Conservation (phyloP, 1,139 yeast genomes). For the Yamadazyma diddensiae region DNA sequence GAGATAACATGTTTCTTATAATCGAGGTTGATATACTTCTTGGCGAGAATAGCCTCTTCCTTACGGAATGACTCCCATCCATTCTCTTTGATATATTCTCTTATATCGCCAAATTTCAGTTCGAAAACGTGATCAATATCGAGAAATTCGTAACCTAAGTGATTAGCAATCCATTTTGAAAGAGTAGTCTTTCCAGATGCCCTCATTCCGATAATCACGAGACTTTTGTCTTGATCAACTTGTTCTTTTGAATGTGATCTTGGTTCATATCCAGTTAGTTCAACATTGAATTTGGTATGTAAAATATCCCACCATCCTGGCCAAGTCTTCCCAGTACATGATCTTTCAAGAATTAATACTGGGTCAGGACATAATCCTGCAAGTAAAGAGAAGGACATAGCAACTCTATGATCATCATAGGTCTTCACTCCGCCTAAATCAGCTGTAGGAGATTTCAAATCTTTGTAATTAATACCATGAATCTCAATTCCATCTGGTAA, state of each 20-base stretch:
- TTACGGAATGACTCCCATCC: conserved; percentile 90
- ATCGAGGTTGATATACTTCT: conserved; percentile 46
- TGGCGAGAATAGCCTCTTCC: conserved; percentile 60
- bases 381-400: conserved; percentile 91
- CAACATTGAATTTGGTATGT: conserved; percentile 62
- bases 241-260: conserved; percentile 9
- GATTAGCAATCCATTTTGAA: conserved; percentile 74
- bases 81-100: conserved; percentile 58
- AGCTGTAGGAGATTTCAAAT: conserved; percentile 49
- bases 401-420: conserved; percentile 97
- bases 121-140: conserved; percentile 81
- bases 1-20: conserved; percentile 70
- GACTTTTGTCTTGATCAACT: conserved; percentile 49
- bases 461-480: conserved; percentile 55
- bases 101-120: conserved; percentile 54
- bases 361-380: conserved; percentile 59
- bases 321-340: conserved; percentile 97
- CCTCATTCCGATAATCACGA: conserved; percentile 93
- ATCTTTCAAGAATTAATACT: conserved; percentile 77
- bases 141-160: conserved; percentile 66
- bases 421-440: conserved; percentile 58
- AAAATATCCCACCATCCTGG: conserved; percentile 99
- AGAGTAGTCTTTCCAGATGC: conserved; percentile 95
- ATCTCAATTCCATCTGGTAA: conserved; percentile 91
- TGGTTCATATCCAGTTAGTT: conserved; percentile 69